Conservation (phyloP, 495 filamentous ascomycete genomes). For the Talaromyces wortmannii region DNA sequence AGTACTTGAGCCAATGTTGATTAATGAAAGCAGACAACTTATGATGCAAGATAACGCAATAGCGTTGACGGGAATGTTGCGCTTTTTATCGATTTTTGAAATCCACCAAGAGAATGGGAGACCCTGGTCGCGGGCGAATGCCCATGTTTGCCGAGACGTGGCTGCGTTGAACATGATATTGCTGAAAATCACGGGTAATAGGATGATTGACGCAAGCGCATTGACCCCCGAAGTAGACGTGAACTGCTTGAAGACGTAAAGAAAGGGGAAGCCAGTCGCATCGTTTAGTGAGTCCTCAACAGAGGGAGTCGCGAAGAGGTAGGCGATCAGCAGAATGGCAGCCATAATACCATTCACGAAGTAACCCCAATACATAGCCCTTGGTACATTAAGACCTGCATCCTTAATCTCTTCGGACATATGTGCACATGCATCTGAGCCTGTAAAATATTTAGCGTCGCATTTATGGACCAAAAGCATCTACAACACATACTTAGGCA, state of each 20-base stretch:
- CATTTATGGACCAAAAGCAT: neutral
- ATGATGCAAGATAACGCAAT: constrained; percentile 25
- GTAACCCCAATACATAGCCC: constrained; percentile 36
- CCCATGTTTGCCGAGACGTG: constrained; percentile 37
- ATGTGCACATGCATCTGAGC: constrained; percentile 27
- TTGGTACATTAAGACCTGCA: constrained; percentile 35
- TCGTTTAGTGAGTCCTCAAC: constrained; percentile 23
- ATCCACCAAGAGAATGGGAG: constrained; percentile 29
- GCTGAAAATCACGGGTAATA: constrained; percentile 32
- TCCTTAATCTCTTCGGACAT: constrained; percentile 45
- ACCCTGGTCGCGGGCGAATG: constrained; percentile 46
- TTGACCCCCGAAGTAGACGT: constrained; percentile 21
- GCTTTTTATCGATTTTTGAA: constrained; percentile 27
- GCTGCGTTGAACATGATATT: constrained; percentile 32
- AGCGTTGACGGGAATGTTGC: constrained; percentile 46
- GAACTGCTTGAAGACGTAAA: constrained; percentile 26
- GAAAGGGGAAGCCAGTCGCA: constrained; percentile 28
- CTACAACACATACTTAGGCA: constrained; percentile 16
- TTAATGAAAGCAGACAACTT: constrained; percentile 25
- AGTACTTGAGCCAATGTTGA: constrained; percentile 32
- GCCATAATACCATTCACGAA: constrained; percentile 30
- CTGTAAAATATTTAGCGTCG: constrained; percentile 3
- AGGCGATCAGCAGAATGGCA: constrained; percentile 35
- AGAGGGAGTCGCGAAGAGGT: constrained; percentile 37
- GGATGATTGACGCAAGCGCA: constrained; percentile 29